Evolutionary conservation across 1,284 basidiomycete species (phyloP), one percentile per base, ranked within the genome.

Genomic region (Boletus holoroseus): DNA sequence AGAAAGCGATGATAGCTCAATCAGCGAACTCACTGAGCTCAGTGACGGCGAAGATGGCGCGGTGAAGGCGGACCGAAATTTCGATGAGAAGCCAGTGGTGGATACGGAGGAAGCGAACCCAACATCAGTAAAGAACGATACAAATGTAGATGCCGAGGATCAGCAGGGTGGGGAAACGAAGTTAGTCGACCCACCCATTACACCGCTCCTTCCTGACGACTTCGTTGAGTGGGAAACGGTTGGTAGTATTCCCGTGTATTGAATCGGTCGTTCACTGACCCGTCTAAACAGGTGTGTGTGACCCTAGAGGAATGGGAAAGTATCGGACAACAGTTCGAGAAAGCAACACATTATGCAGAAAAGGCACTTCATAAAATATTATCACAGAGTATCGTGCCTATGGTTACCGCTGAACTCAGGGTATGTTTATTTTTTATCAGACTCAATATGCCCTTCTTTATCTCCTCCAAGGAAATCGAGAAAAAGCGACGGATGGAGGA

Each of bases 221-320:
- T 86, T 91, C 60, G 69, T 90, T 49, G 87, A 89, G 64, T 91
- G 90, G 90, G 88, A 92, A 70, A 85, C 85, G 59, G 88, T 90
- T 53, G 57, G 82, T 75, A 37, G 49, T 7, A 49, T 18, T 39
- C 22, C n/a, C 27, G 48, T n/a, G 18, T 16, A 27, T 35, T 38
- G 30, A 26, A 37, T 11, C n/a, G 16, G 11, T 18, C 20, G 31
- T 32, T 46, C 15, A 51, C 57, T 56, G 9, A 55, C 30, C 7
- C 15, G 6, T 15, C 16, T 7, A 12, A 55, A 9, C 49, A 91
- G 88, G 79, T 94, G 55, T 90, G 86, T 60, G 78, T 85, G 13
- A 88, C 87, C n/a, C 72, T 89, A 15, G 66, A 76, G 6, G 89
- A 92, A 56, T 92, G 91, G 91, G 82, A 90, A 57, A 75, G 76